A percentile compares a stretch with the other conserved stretches of the same genome.
Conservation (phyloP, 345 rosid genomes). For the Sonneratia caseolaris region DNA sequence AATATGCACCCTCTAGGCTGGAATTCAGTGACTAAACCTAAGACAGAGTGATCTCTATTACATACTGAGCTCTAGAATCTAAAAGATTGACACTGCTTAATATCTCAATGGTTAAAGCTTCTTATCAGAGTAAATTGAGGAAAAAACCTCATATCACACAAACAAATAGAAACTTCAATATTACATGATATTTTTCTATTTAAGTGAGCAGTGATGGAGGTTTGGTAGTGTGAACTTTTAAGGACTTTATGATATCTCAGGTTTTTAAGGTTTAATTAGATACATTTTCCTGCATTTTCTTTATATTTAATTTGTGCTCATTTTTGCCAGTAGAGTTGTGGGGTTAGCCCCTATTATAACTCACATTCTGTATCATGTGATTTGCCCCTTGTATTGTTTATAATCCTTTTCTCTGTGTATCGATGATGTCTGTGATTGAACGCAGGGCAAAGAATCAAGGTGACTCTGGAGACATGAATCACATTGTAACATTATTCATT, state of each 20-base stretch:
- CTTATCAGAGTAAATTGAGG: too few relatives aligned
- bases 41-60: too few relatives aligned
- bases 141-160: too few relatives aligned
- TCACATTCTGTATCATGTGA: neutral
- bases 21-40: too few relatives aligned
- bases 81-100: too few relatives aligned
- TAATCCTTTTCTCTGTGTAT: neutral
- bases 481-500: slow-evolving; percentile 57
- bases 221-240: too few relatives aligned
- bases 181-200: too few relatives aligned
- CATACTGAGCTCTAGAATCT: too few relatives aligned
- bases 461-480: slow-evolving; percentile 68
- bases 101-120: too few relatives aligned
- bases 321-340: neutral
- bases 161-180: too few relatives aligned
- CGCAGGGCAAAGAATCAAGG: slow-evolving; percentile 75
- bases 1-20: too few relatives aligned
- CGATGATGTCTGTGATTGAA: slow-evolving; percentile 10
- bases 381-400: neutral
- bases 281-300: neutral
- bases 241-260: neutral
- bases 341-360: neutral
- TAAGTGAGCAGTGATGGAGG: too few relatives aligned
- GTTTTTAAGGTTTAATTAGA: neutral
- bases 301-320: neutral